Conservation (phyloP, 371 early-diverging fungal genomes). For the Saksenaea oblongispora region DNA sequence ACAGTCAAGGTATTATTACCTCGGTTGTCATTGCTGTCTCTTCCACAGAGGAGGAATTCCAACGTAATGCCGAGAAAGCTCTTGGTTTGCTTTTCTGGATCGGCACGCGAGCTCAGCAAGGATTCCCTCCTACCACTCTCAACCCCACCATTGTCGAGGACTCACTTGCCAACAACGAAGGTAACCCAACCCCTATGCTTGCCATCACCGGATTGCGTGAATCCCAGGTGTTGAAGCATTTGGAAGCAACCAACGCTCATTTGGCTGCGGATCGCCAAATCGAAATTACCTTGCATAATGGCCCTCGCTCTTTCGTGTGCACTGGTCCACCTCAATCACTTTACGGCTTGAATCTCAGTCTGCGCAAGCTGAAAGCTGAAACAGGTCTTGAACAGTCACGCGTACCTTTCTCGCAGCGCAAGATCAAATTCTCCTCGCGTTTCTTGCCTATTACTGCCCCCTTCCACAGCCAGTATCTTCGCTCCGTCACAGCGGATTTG, state of each 20-base stretch:
- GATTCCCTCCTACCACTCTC: conserved; percentile 86
- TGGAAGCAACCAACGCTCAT: conserved; percentile 86
- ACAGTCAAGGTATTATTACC: conserved; percentile 93
- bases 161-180: conserved; percentile 87
- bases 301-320: conserved; percentile 83
- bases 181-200: conserved; percentile 95
- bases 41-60: conserved; percentile 79
- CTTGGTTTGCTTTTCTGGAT: conserved; percentile 90
- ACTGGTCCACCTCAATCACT: conserved; percentile 90
- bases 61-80: conserved; percentile 82
- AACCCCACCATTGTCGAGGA: conserved; percentile 88
- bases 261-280: conserved; percentile 81
- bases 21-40: conserved; percentile 89
- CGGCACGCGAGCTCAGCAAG: conserved; percentile 86
- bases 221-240: conserved; percentile 75
- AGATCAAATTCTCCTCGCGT: conserved; percentile 82
- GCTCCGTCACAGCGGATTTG: conserved; percentile 61
- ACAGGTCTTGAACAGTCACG: conserved; percentile 84
- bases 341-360: conserved; percentile 85
- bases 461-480: conserved; percentile 84
- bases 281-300: conserved; percentile 83
- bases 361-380: conserved; percentile 87
- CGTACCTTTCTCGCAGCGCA: conserved; percentile 84
- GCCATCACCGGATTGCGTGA: conserved; percentile 79
- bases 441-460: conserved; percentile 92